A percentile compares a stretch with the other conserved stretches of the same genome.
phyloP scores from a whole-genome alignment of 495 filamentous ascomycete genomes.

The Trichoderma virens region DNA sequence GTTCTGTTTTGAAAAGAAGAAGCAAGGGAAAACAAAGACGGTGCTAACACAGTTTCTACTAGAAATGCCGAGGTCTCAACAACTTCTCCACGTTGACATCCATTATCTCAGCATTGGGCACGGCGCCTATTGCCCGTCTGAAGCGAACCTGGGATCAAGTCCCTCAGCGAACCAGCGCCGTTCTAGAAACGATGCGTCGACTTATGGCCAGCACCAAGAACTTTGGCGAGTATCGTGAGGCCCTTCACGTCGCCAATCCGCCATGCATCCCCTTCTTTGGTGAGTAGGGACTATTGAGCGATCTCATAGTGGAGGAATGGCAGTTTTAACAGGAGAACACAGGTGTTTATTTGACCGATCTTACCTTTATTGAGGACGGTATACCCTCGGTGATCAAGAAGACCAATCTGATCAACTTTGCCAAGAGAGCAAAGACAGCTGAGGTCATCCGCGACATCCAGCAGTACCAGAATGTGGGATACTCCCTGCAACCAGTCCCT shows the following conservation, averaged over 20 bases:
- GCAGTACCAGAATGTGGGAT: slow-evolving; percentile 94
- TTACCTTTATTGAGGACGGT: slow-evolving; percentile 98
- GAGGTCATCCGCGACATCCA: slow-evolving; percentile 98
- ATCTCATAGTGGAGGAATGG: not conserved
- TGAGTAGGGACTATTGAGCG: slow-evolving; percentile 36
- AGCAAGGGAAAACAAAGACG: not conserved
- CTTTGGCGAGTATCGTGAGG: slow-evolving; percentile 92
- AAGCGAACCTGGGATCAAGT: slow-evolving; percentile 93
- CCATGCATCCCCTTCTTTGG: slow-evolving; percentile 98
- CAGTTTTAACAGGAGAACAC: slow-evolving; percentile 1
- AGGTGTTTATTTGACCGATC: slow-evolving; percentile 96
- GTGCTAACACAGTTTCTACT: slow-evolving; percentile 19
- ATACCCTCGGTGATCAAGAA: slow-evolving; percentile 93
- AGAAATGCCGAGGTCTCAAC: slow-evolving; percentile 92
- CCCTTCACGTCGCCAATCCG: slow-evolving; percentile 83
- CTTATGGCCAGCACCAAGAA: slow-evolving; percentile 98
- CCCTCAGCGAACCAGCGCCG: slow-evolving; percentile 67
- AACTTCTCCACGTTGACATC: slow-evolving; percentile 98
- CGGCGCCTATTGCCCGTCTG: slow-evolving; percentile 88
- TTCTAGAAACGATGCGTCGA: slow-evolving; percentile 82
- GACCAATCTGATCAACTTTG: slow-evolving; percentile 94
- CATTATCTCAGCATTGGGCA: slow-evolving; percentile 91
- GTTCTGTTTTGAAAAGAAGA: too few relatives aligned
- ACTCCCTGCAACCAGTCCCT: slow-evolving; percentile 76
- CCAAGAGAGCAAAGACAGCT: slow-evolving; percentile 93